Evolutionary conservation across 176 grass and related monocot genomes (phyloP).

Genomic region (Leersia perrieri): DNA sequence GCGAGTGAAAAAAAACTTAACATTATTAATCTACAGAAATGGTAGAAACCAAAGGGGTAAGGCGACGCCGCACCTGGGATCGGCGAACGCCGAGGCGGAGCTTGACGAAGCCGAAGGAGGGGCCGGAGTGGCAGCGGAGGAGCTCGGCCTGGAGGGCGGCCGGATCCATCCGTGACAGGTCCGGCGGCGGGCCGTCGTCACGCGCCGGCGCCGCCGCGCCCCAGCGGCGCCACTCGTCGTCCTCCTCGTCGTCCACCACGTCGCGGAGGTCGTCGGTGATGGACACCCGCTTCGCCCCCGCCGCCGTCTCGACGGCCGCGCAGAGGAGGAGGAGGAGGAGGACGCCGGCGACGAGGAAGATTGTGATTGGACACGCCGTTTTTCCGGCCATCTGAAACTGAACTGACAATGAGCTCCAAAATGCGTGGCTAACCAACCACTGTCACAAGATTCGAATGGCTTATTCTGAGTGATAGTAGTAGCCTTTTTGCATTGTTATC

Average conservation of each 20-base stretch:
- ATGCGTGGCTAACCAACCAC: slow-evolving; percentile 27
- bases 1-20: slow-evolving; percentile 2
- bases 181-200: slow-evolving; percentile 38
- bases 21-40: not conserved
- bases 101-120: slow-evolving; percentile 88
- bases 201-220: slow-evolving; percentile 25
- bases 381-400: not conserved
- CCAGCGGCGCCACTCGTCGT: slow-evolving; percentile 75
- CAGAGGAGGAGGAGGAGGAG: slow-evolving; percentile 41
- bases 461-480: not conserved
- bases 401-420: not conserved
- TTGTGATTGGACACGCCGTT: not conserved
- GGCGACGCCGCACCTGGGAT: slow-evolving; percentile 42
- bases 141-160: slow-evolving; percentile 71
- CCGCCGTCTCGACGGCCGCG: slow-evolving; percentile 10
- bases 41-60: not conserved
- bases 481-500: not conserved
- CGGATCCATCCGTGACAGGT: slow-evolving; percentile 74
- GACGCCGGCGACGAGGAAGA: not conserved
- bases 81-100: slow-evolving; percentile 57
- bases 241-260: slow-evolving; percentile 85
- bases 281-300: slow-evolving; percentile 45
- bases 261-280: slow-evolving; percentile 84
- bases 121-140: slow-evolving; percentile 58
- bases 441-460: not conserved